phyloP scores from a whole-genome alignment of 129 eudicot genomes.

The Deinandra increscens region DNA sequence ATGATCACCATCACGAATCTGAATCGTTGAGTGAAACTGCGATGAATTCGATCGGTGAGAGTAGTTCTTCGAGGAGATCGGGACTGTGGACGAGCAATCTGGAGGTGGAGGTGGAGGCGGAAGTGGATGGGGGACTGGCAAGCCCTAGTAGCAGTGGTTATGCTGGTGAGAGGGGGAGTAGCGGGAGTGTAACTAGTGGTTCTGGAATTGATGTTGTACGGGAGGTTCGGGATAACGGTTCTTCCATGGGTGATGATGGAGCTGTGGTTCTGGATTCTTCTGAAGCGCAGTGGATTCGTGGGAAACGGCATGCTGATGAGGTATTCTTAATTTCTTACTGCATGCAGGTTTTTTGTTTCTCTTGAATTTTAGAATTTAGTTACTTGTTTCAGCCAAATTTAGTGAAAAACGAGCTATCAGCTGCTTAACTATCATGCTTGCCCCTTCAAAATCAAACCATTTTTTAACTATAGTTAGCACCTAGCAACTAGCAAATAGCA shows the following conservation, averaged over 20 bases:
- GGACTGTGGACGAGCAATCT: conserved; percentile 46
- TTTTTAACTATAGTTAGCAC: too few species aligned
- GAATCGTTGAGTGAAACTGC: conserved; percentile 28
- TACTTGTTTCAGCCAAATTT: not conserved
- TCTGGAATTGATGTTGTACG: conserved; percentile 50
- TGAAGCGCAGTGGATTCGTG: conserved; percentile 52
- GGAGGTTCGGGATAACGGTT: conserved; percentile 30
- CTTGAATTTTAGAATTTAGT: not conserved
- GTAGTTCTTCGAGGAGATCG: conserved; percentile 31
- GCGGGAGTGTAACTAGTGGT: conserved; percentile 48
- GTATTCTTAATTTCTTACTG: conserved; percentile 42
- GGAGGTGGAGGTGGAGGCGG: conserved; percentile 37
- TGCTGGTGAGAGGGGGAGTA: conserved; percentile 92
- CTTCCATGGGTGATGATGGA: conserved; percentile 38
- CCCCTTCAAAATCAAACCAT: too few species aligned
- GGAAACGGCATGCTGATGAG: conserved; percentile 80
- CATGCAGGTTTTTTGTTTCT: not conserved
- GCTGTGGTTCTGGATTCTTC: conserved; percentile 25
- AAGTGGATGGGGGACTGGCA: conserved; percentile 36
- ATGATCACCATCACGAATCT: conserved; percentile 10
- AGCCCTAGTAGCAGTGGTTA: conserved; percentile 97
- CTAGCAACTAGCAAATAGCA: too few species aligned
- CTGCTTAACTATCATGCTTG: too few species aligned
- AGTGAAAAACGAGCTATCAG: too few species aligned
- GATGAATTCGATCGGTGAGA: conserved; percentile 30